A percentile compares a stretch with the other conserved stretches of the same genome.
phyloP scores from a whole-genome alignment of 129 eudicot species.

The Daucus carota region DH1_v3.0 NC_030389.2:265501-266000 shows the following conservation, averaged over 20 bases:
- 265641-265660: neutral
- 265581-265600: no score
- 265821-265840: neutral
- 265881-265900: neutral
- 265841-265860: constrained; percentile 4
- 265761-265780: neutral
- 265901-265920: neutral
- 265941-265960: neutral
- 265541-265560: neutral
- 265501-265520: no score
- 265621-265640: neutral
- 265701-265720: neutral
- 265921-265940: neutral
- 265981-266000: no score
- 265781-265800: constrained; percentile 5
- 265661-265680: neutral
- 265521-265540: neutral
- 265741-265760: constrained; percentile 18
- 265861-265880: neutral
- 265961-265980: neutral
- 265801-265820: constrained; percentile 9
- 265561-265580: neutral
- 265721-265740: constrained; percentile 21
- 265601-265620: no score
- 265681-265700: neutral